Percentiles rank a stretch among this genome's conserved stretches.
These are phyloP conservation scores for Proliferodiscus dingleyae DNA, from an alignment of 2,329 filamentous ascomycete genomes.

Conservation along the genomic window DNA sequence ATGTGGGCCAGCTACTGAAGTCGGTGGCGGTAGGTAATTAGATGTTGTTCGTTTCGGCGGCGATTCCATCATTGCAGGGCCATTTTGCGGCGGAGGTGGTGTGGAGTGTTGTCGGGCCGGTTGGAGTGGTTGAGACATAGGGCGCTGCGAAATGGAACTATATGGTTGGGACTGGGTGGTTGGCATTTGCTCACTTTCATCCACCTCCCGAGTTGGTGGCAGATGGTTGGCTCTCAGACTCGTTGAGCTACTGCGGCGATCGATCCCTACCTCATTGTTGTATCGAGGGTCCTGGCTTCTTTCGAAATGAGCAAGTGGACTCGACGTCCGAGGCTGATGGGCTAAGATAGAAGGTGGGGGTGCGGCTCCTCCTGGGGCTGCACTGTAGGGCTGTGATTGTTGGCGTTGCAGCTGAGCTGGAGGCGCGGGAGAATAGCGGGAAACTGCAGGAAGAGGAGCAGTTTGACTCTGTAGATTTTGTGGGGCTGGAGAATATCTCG, in stretches of 20 bases:
- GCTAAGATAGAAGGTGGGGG: conserved; percentile 45
- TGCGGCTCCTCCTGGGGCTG: conserved; percentile 26
- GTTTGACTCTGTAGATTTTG: conserved; percentile 38
- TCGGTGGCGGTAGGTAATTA: conserved; percentile 43
- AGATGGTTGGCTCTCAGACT: conserved; percentile 47
- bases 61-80: conserved; percentile 41
- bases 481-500: conserved; percentile 57
- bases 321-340: conserved; percentile 61
- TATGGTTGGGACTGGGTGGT: neutral
- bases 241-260: conserved; percentile 47
- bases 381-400: conserved; percentile 19
- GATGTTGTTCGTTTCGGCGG: conserved; percentile 50
- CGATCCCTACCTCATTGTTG: conserved; percentile 38
- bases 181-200: conserved; percentile 46
- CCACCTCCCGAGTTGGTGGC: conserved; percentile 57
- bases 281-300: conserved; percentile 30
- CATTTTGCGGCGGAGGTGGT: conserved; percentile 45
- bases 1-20: conserved; percentile 24
- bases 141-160: conserved; percentile 16
- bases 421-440: conserved; percentile 38
- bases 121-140: conserved; percentile 31
- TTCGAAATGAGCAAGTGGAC: conserved; percentile 61
- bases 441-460: conserved; percentile 33
- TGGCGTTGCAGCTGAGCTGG: conserved; percentile 20
- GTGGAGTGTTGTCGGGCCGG: conserved; percentile 37